These are phyloP conservation scores for Zasmidium cellare DNA, from an alignment of 2,329 filamentous ascomycete genomes.

Conservation along the genomic window DNA sequence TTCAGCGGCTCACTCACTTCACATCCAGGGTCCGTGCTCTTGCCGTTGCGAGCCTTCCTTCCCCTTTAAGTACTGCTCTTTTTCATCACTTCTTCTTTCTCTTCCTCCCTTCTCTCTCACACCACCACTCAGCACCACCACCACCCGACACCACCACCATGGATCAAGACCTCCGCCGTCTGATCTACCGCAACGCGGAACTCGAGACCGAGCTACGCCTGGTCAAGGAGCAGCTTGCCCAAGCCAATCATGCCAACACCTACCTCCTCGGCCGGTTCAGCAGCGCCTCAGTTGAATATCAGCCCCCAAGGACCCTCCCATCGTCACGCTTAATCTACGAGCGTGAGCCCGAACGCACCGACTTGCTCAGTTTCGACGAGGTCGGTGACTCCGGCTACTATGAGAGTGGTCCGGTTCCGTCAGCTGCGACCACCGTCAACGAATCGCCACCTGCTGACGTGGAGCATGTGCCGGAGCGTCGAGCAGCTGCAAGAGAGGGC, in stretches of 20 bases:
- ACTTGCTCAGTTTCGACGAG: neutral
- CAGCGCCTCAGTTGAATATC: neutral
- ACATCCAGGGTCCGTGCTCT: too few species aligned
- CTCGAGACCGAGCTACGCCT: constrained; percentile 29
- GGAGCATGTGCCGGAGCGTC: neutral
- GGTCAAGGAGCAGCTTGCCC: constrained; percentile 24
- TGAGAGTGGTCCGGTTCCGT: neutral
- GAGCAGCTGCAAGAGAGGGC: neutral
- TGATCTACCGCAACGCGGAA: constrained; percentile 22
- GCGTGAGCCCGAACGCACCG: neutral
- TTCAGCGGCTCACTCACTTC: too few species aligned
- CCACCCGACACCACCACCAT: neutral
- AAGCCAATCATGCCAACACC: constrained; percentile 20
- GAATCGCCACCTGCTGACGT: neutral
- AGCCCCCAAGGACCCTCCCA: neutral
- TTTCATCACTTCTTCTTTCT: too few species aligned
- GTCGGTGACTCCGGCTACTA: neutral
- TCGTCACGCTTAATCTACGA: neutral
- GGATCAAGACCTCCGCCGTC: constrained; percentile 10
- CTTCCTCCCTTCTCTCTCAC: neutral
- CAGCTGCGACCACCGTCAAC: neutral
- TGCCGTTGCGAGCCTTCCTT: too few species aligned
- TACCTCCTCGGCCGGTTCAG: constrained; percentile 21
- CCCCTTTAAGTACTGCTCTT: too few species aligned
- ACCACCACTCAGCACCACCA: neutral